A percentile compares a stretch with the other conserved stretches of the same genome.
Conservation (phyloP, 768 basidiomycete species). For the Xerocomus spinulosus region DNA sequence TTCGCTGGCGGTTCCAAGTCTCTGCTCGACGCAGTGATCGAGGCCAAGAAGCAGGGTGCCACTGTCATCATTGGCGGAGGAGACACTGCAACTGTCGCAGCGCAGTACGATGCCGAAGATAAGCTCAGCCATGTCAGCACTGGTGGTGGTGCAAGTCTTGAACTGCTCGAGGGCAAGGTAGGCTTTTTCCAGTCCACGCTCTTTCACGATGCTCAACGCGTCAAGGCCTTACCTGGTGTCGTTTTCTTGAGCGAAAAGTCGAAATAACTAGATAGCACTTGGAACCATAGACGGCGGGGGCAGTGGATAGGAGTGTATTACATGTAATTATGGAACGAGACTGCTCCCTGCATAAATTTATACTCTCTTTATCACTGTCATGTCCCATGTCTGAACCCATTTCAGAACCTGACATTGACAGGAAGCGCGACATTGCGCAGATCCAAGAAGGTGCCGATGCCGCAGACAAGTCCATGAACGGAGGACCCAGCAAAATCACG, state of each 20-base stretch:
- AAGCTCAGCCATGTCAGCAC: slow-evolving; percentile 96
- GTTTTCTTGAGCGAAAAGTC: slow-evolving; percentile 82
- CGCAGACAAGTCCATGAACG: slow-evolving; percentile 13
- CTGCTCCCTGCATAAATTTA: slow-evolving; percentile 11
- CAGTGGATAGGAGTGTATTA: neutral
- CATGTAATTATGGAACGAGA: slow-evolving; percentile 14
- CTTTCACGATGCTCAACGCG: slow-evolving; percentile 13
- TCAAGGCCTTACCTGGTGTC: slow-evolving; percentile 83
- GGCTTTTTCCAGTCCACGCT: slow-evolving; percentile 10
- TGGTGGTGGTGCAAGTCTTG: slow-evolving; percentile 89
- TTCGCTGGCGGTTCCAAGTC: slow-evolving; percentile 84
- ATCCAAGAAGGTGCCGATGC: slow-evolving; percentile 11
- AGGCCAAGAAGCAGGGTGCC: slow-evolving; percentile 80
- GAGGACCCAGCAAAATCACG: slow-evolving; percentile 16
- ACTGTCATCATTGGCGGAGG: slow-evolving; percentile 96
- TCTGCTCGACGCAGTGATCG: slow-evolving; percentile 79
- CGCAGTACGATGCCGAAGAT: slow-evolving; percentile 79
- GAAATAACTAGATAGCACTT: slow-evolving; percentile 8
- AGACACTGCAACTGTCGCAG: slow-evolving; percentile 94
- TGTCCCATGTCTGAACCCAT: too few species aligned
- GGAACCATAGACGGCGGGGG: slow-evolving; percentile 11
- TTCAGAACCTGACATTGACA: slow-evolving; percentile 4
- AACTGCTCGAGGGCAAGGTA: slow-evolving; percentile 97
- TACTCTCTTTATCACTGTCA: slow-evolving; percentile 24
- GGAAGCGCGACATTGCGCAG: slow-evolving; percentile 19